Evolutionary conservation across 345 rosid genomes (phyloP).

Genomic region (Acer saccharum): DNA sequence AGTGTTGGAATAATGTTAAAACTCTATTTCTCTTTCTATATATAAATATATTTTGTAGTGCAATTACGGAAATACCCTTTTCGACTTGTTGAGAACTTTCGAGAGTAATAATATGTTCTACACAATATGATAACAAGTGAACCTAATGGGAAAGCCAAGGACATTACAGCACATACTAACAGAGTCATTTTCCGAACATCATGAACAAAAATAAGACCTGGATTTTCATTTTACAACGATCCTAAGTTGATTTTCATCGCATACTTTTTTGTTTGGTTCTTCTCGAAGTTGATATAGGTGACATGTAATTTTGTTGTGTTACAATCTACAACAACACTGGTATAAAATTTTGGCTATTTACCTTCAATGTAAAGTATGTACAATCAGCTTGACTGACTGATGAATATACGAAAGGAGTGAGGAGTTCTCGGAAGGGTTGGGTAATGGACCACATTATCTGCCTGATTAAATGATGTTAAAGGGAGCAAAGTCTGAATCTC

Average conservation of each 20-base stretch:
- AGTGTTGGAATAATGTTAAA: too few species aligned
- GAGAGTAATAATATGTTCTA: not conserved
- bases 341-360: not conserved
- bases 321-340: not conserved
- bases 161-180: not conserved
- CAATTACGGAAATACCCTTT: not conserved
- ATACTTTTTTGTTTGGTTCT: not conserved
- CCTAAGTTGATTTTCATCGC: not conserved
- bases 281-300: not conserved
- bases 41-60: not conserved
- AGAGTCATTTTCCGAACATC: not conserved
- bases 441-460: not conserved
- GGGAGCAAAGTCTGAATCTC: not conserved
- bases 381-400: not conserved
- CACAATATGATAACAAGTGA: not conserved
- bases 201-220: not conserved
- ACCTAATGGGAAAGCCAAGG: not conserved
- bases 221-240: not conserved
- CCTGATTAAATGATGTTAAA: not conserved
- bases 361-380: conserved; percentile 9
- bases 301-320: not conserved
- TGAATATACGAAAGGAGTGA: not conserved
- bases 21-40: not conserved
- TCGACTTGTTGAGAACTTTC: not conserved
- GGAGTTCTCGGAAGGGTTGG: not conserved